Evolutionary conservation across 768 basidiomycete species (phyloP).

Genomic region (Melanogaster broomeanus): DNA sequence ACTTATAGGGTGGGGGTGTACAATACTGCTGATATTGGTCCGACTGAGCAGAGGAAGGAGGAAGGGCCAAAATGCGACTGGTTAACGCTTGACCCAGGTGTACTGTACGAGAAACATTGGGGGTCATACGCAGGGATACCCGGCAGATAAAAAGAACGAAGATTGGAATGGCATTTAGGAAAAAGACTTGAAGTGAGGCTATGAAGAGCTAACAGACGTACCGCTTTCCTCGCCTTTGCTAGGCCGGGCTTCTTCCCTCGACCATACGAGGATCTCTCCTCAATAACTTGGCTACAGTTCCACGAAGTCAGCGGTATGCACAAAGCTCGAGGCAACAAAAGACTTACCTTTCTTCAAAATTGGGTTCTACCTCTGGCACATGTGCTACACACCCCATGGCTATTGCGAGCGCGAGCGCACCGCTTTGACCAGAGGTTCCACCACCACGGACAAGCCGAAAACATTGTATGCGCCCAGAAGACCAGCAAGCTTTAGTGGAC

Average conservation of each 20-base stretch:
- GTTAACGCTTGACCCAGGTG: conserved; percentile 95
- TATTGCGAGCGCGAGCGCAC: conserved; percentile 77
- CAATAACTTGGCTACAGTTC: conserved; percentile 69
- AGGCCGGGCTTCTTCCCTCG: conserved; percentile 95
- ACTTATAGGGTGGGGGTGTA: not conserved
- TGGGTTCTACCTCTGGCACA: conserved; percentile 59
- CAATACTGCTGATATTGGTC: not conserved
- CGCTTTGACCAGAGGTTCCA: conserved; percentile 92
- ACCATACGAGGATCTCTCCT: conserved; percentile 97
- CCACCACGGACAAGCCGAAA: conserved; percentile 81
- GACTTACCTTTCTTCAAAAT: conserved; percentile 74
- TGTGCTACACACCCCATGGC: conserved; percentile 74
- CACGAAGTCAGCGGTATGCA: not conserved
- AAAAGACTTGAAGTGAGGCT: not conserved
- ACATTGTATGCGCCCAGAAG: conserved; percentile 83
- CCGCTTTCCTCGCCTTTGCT: conserved; percentile 90
- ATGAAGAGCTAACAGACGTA: conserved; percentile 42
- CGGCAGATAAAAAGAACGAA: not conserved
- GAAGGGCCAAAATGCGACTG: not conserved
- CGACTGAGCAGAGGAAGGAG: not conserved
- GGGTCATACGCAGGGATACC: conserved; percentile 3
- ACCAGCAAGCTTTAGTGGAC: conserved; percentile 84
- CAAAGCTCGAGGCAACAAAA: not conserved
- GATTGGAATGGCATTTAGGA: no score
- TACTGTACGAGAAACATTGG: conserved; percentile 48